Evolutionary conservation across 306 rosid genomes (phyloP).

Genomic region (Citrullus colocynthis): DNA sequence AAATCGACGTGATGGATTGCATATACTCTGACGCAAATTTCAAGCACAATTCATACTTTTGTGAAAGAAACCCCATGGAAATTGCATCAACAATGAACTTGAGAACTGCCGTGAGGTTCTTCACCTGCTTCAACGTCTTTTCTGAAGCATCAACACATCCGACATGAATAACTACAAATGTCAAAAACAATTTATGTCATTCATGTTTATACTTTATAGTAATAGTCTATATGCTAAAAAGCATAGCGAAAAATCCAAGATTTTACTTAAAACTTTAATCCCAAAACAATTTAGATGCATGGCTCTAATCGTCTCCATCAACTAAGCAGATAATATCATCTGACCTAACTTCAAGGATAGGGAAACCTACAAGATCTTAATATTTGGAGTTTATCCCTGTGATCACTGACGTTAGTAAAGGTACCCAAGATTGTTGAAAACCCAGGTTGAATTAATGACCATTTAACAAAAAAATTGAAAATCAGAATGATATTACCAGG

Average conservation of each 20-base stretch:
- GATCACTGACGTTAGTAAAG: background rate
- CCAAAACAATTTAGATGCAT: background rate
- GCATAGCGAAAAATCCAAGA: background rate
- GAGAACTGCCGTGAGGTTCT: slow-evolving; percentile 61
- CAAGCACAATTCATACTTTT: slow-evolving; percentile 39
- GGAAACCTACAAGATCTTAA: background rate
- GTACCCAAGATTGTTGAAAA: background rate
- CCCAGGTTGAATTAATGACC: background rate
- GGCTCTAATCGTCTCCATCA: background rate
- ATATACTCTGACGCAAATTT: slow-evolving; percentile 41
- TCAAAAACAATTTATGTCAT: background rate
- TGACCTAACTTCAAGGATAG: background rate
- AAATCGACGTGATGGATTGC: slow-evolving; percentile 17
- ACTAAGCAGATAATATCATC: background rate
- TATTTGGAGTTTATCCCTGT: background rate
- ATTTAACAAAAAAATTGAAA: background rate
- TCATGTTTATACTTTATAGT: background rate
- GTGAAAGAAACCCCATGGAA: slow-evolving; percentile 36
- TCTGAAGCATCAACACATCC: slow-evolving; percentile 26
- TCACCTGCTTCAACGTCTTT: slow-evolving; percentile 37
- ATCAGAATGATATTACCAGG: background rate
- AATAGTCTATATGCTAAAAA: background rate
- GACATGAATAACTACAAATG: slow-evolving; percentile 18
- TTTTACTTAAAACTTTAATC: background rate
- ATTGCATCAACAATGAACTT: slow-evolving; percentile 58